Base-by-base conservation (phyloP, 768 basidiomycete genomes). In the Boletus huronensis region DNA sequence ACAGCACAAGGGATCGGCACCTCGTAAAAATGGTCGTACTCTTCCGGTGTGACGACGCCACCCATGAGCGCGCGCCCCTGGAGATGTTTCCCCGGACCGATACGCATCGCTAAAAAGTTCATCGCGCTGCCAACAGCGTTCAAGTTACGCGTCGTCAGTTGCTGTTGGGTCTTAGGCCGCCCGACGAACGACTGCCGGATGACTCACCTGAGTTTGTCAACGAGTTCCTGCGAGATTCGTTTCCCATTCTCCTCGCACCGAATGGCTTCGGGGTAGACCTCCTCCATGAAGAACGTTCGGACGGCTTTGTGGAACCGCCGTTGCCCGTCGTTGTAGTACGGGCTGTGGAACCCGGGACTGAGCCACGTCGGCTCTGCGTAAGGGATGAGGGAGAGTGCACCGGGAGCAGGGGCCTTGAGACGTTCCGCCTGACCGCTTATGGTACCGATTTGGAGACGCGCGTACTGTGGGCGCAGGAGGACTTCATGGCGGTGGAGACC, bases 1-100 rank as follows among this genome's bases (percentile, higher is more conserved):
- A 36, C 35, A 48, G 17, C 23, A 2, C 41, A 32, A 36, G 14
- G 25, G 31, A n/a, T 57, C 62, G 11, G 56, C 52, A 86, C 88
- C 77, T 92, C 95, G 64, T 97, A 88, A 79, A 98, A 98, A 65
- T 95, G 94, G 70, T 97, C 91, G 63, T 89, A 98, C 54, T 88
- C 82, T 66, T 95, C 92, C 6, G 92, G 87, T 58, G 82, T 82
- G 39, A 95, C 85, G 25, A 87, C 65, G 4, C 93, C 95, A 49
- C 81, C 83, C 79, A 93, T 86, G 25, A 98, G 75, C 31, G 77
- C 81, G 21, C 83, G 77, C 7, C 95, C 95, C 68, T 89, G 80
- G 23, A 98, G 77, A 63, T 97, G 93, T 69, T 90, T 90, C 26
- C 93, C 93, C 0, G 87, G 87, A 19, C 87, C 87, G 52, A 85